Conservation (phyloP, 1,284 basidiomycete genomes). For the Rhodotorula sp. region DNA sequence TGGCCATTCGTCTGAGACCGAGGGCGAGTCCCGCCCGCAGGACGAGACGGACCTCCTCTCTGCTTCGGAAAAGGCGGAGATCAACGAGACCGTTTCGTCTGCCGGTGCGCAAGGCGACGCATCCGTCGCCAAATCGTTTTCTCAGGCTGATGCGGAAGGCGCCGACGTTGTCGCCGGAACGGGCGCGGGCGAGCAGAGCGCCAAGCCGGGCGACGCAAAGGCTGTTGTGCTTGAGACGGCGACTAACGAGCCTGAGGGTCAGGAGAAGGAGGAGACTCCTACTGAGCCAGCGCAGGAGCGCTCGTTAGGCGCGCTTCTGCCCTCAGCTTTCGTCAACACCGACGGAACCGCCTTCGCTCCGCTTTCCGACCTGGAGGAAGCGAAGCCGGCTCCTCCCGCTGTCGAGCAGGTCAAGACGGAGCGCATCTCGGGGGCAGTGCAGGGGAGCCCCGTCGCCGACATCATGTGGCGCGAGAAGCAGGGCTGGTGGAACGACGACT, state of each 20-base stretch:
- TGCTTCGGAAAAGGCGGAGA: slow-evolving; percentile 1
- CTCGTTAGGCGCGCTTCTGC: slow-evolving; percentile 5
- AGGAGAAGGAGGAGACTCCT: slow-evolving; percentile 26
- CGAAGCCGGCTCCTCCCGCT: not conserved
- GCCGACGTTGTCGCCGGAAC: slow-evolving; percentile 52
- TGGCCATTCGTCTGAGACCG: slow-evolving; percentile 2
- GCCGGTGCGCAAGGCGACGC: slow-evolving; percentile 34
- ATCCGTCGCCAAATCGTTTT: slow-evolving; percentile 14
- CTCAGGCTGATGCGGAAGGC: slow-evolving; percentile 29
- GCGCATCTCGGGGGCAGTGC: slow-evolving; percentile 13
- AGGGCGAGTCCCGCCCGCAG: not conserved
- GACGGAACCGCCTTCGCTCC: slow-evolving; percentile 6
- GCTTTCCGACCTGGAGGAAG: not conserved
- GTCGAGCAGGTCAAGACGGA: not conserved
- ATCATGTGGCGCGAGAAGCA: slow-evolving; percentile 22
- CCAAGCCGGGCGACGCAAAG: not conserved
- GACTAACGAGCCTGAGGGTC: slow-evolving; percentile 47
- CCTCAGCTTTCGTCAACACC: not conserved
- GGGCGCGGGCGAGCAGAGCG: slow-evolving; percentile 57
- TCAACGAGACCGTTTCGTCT: slow-evolving; percentile 12
- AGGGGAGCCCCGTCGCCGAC: slow-evolving; percentile 22
- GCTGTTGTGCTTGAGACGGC: slow-evolving; percentile 45
- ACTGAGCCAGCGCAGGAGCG: not conserved
- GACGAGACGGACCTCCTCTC: not conserved
- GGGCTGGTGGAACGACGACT: slow-evolving; percentile 28